phyloP scores from a whole-genome alignment of 2,329 filamentous ascomycete genomes.

The Aspergillus sp. region DNA sequence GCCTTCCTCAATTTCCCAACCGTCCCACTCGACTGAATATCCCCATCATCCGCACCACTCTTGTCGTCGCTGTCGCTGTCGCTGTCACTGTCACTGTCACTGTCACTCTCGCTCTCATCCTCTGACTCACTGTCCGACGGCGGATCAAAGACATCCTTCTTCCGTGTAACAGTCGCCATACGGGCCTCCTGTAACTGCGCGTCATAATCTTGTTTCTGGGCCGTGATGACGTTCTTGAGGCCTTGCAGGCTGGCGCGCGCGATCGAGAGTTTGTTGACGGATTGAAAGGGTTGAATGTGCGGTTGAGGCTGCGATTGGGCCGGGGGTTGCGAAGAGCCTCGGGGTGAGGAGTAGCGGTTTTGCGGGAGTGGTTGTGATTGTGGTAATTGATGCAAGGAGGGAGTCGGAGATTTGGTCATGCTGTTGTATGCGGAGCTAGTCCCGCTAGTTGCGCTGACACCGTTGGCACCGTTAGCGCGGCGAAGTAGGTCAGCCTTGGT shows the following conservation, averaged over 20 bases:
- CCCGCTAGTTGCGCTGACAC: background rate
- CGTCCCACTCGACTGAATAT: conserved; percentile 18
- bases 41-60: conserved; percentile 12
- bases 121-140: conserved; percentile 14
- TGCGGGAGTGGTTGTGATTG: background rate
- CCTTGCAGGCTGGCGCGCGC: background rate
- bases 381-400: background rate
- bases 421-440: background rate
- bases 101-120: conserved; percentile 10
- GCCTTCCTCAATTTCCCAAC: conserved; percentile 10
- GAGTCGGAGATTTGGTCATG: background rate
- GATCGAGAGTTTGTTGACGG: background rate
- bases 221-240: background rate
- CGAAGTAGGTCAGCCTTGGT: background rate
- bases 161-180: background rate
- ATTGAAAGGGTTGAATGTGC: background rate
- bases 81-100: conserved; percentile 9
- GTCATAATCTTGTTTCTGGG: background rate
- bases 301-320: background rate
- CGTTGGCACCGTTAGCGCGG: background rate
- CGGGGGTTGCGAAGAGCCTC: background rate
- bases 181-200: background rate
- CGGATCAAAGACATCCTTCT: conserved; percentile 5
- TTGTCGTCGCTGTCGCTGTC: conserved; percentile 8
- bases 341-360: conserved; percentile 1